These are phyloP conservation scores for Cantharellus anzutake DNA, from an alignment of 768 basidiomycete genomes.

Conservation along the genomic window DNA sequence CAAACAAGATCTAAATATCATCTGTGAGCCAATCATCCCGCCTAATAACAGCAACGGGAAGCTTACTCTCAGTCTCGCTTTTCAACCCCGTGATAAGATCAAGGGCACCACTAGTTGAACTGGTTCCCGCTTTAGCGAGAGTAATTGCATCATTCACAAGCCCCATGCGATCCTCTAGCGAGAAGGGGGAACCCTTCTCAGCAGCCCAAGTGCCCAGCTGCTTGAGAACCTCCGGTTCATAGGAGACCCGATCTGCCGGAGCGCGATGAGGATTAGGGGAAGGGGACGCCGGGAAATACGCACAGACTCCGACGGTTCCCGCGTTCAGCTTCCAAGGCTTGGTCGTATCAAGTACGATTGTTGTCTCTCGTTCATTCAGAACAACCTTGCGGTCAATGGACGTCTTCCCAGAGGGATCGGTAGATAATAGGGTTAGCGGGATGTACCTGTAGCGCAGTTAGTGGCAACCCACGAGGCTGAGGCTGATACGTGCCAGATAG, in stretches of 20 bases:
- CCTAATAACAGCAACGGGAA: not conserved
- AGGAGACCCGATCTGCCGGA: conserved; percentile 58
- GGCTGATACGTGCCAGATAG: conserved; percentile 41
- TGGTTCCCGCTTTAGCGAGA: conserved; percentile 63
- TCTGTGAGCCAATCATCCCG: not conserved
- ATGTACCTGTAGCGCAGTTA: conserved; percentile 37
- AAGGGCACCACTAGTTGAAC: conserved; percentile 57
- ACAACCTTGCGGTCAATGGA: conserved; percentile 41
- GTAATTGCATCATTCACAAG: conserved; percentile 69
- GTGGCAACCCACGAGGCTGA: not conserved
- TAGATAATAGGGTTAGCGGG: conserved; percentile 54
- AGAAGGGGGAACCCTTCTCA: conserved; percentile 43
- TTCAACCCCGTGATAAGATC: conserved; percentile 49
- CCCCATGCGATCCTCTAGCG: conserved; percentile 75
- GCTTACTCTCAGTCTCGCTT: conserved; percentile 60
- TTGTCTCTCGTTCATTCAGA: conserved; percentile 47
- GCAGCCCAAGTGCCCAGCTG: conserved; percentile 67
- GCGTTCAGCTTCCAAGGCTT: conserved; percentile 82
- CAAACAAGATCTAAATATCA: conserved; percentile 51
- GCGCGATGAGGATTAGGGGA: not conserved
- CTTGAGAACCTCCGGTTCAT: conserved; percentile 57
- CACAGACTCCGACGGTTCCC: conserved; percentile 76
- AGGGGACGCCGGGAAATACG: conserved; percentile 16
- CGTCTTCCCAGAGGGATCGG: conserved; percentile 36
- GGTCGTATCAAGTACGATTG: conserved; percentile 50